These are phyloP conservation scores for Patellaria atrata DNA, from an alignment of 495 filamentous ascomycete species.

Conservation along the genomic window DNA sequence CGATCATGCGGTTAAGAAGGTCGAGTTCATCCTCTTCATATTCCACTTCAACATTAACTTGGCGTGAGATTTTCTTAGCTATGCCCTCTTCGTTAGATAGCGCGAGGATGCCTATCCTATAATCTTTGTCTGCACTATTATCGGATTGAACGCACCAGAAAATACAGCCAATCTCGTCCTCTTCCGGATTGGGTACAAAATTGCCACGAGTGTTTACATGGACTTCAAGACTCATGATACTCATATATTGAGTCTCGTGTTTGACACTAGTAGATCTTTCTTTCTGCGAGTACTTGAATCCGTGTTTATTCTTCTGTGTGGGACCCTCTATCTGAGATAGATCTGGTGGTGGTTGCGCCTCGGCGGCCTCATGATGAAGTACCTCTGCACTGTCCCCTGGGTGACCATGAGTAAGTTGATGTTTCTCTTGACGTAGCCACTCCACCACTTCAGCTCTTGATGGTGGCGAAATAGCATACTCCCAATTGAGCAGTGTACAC, in stretches of 20 bases:
- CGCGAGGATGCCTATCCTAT: conserved; percentile 52
- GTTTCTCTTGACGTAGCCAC: conserved; percentile 41
- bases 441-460: conserved; percentile 50
- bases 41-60: conserved; percentile 48
- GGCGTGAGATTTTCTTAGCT: conserved; percentile 32
- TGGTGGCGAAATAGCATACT: conserved; percentile 51
- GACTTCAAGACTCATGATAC: conserved; percentile 87
- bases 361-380: too few species aligned
- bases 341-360: conserved; percentile 19
- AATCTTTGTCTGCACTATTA: conserved; percentile 38
- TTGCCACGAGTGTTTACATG: conserved; percentile 79
- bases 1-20: conserved; percentile 64
- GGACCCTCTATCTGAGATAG: conserved; percentile 81
- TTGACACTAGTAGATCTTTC: conserved; percentile 58
- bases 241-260: conserved; percentile 89
- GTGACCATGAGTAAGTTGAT: background rate
- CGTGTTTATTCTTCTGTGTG: conserved; percentile 71
- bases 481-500: conserved; percentile 50
- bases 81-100: conserved; percentile 41
- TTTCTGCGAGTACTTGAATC: conserved; percentile 79
- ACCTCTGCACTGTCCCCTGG: background rate
- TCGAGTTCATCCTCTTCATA: conserved; percentile 71
- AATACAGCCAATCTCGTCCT: conserved; percentile 78
- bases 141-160: conserved; percentile 82
- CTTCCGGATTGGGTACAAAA: conserved; percentile 70